Conservation (phyloP, 208 protist species). For the Leishmania turanica region DNA sequence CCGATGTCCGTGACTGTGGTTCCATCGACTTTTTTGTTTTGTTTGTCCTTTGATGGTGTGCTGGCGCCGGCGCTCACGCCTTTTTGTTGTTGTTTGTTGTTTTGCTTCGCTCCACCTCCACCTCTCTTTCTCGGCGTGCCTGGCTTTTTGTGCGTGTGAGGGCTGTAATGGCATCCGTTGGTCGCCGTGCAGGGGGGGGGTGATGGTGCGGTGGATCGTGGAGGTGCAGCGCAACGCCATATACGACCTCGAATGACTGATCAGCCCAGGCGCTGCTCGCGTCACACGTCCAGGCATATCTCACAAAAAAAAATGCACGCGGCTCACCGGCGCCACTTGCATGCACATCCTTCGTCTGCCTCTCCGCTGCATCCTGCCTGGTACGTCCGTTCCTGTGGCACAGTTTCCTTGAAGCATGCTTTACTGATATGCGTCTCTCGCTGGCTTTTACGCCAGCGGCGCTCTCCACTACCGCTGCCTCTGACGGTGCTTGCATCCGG, state of each 20-base stretch:
- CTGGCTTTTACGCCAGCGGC: neutral
- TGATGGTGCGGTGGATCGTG: neutral
- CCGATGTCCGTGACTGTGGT: neutral
- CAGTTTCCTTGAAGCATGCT: neutral
- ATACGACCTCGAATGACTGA: neutral
- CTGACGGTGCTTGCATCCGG: neutral
- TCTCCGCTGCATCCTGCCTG: neutral
- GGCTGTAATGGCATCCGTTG: neutral
- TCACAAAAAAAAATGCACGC: neutral
- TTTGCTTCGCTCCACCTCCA: too few species aligned
- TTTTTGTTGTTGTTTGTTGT: too few species aligned
- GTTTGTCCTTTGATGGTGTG: neutral
- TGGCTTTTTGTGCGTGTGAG: neutral
- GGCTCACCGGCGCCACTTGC: neutral
- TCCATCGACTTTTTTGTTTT: neutral
- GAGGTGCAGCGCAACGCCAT: neutral
- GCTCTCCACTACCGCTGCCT: neutral
- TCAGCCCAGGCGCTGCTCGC: neutral
- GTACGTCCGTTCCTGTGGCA: neutral
- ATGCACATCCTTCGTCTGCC: neutral
- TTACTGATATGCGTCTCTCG: neutral
- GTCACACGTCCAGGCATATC: neutral
- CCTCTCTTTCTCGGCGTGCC: neutral
- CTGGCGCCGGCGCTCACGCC: neutral
- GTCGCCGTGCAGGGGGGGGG: neutral